Evolutionary conservation across 495 filamentous ascomycete species (phyloP).

Genomic region (Aspergillus diversus): DNA sequence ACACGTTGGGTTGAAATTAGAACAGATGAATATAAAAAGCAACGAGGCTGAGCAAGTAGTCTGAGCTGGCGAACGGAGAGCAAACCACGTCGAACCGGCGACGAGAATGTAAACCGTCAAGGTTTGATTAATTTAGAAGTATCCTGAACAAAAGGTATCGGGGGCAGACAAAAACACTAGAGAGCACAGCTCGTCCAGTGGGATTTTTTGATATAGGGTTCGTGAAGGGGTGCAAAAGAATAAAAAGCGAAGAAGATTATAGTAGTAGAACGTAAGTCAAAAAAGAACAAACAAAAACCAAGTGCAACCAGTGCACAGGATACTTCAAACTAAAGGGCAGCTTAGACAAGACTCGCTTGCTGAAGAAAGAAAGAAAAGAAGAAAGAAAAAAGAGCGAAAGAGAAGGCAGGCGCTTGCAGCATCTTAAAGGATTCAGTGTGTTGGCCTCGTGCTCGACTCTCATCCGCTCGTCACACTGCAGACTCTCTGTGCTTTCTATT

Average conservation of each 20-base stretch:
- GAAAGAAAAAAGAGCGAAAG: conserved; percentile 32
- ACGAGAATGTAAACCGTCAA: conserved; percentile 40
- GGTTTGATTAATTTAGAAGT: conserved; percentile 39
- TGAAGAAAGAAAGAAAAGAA: conserved; percentile 62
- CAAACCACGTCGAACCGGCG: conserved; percentile 54
- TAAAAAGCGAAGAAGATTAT: conserved; percentile 32
- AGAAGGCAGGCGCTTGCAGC: conserved; percentile 17
- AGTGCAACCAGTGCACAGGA: conserved; percentile 54
- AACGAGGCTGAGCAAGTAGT: conserved; percentile 31
- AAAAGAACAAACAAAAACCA: conserved; percentile 46
- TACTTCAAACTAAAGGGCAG: conserved; percentile 56
- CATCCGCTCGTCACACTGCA: conserved; percentile 19
- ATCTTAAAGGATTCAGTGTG: conserved; percentile 14
- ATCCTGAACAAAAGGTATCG: conserved; percentile 32
- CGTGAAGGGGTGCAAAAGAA: conserved; percentile 22
- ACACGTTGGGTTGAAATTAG: conserved; percentile 24
- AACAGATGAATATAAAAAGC: conserved; percentile 23
- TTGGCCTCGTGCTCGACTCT: conserved; percentile 7
- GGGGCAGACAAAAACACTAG: conserved; percentile 33
- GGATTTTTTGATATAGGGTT: conserved; percentile 31
- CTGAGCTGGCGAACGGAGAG: conserved; percentile 45
- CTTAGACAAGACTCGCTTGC: conserved; percentile 73
- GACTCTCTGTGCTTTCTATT: conserved; percentile 7
- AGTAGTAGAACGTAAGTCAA: conserved; percentile 58
- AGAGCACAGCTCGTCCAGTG: conserved; percentile 52